Conservation (phyloP, 2,329 filamentous ascomycete species). For the Xylaria sp. region DNA sequence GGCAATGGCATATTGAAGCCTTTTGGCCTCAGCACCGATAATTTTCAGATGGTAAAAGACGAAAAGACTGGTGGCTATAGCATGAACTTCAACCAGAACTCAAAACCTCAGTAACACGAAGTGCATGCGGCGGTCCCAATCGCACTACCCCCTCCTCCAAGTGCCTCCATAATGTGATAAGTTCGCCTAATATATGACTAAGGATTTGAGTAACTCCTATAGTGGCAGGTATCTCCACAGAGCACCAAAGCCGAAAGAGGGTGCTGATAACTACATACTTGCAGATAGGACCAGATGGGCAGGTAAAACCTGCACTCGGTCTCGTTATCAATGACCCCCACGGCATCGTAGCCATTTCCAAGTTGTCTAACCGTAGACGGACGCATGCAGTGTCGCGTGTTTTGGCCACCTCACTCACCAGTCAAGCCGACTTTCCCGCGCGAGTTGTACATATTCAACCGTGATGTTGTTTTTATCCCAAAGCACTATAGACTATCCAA, state of each 20-base stretch:
- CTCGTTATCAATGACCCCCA: conserved; percentile 33
- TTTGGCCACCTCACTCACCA: background rate
- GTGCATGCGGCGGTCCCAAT: background rate
- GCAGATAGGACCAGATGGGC: background rate
- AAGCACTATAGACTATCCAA: background rate
- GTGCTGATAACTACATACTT: background rate
- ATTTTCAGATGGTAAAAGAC: conserved; percentile 94
- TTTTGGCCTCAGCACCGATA: conserved; percentile 92
- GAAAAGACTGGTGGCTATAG: conserved; percentile 91
- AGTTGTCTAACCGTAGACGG: background rate
- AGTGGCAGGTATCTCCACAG: background rate
- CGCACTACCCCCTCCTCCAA: background rate
- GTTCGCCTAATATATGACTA: background rate
- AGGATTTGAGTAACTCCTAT: no score
- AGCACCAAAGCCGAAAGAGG: background rate
- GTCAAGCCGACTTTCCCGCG: conserved; percentile 17
- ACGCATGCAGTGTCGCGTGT: conserved; percentile 4
- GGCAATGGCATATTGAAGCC: conserved; percentile 93
- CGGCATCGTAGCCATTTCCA: conserved; percentile 4
- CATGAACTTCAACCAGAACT: conserved; percentile 79
- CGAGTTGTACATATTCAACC: background rate
- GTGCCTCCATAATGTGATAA: background rate
- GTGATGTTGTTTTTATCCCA: background rate
- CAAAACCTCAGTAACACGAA: conserved; percentile 26
- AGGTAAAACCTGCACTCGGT: background rate